Evolutionary conservation across 2,329 filamentous ascomycete species (phyloP).

Genomic region (Fusarium mexicanum): DNA sequence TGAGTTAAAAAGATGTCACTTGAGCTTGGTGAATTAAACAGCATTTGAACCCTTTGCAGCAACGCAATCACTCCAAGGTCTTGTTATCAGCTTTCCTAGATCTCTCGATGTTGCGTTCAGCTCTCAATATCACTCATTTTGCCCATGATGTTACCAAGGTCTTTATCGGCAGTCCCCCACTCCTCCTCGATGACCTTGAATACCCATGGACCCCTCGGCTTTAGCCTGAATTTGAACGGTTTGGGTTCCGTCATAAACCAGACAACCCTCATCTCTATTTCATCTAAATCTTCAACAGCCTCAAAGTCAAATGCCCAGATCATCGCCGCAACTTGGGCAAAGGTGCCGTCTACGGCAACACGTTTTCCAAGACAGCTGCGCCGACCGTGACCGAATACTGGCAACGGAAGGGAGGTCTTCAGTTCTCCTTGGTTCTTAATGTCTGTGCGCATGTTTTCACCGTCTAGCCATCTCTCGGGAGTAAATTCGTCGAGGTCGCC

Average conservation of each 20-base stretch:
- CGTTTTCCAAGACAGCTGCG: neutral
- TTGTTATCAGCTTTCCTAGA: fast-evolving
- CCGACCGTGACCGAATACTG: neutral
- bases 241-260: neutral
- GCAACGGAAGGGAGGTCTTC: neutral
- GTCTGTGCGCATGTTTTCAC: neutral
- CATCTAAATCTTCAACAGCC: neutral
- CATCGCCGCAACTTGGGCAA: neutral
- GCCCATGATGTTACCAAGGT: neutral
- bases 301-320: neutral
- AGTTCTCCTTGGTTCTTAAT: neutral
- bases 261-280: neutral
- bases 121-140: neutral
- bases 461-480: neutral
- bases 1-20: too few species aligned
- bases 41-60: neutral
- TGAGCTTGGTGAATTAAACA: neutral
- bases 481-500: neutral
- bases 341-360: neutral
- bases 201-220: neutral
- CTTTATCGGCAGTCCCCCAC: neutral
- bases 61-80: neutral
- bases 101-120: fast-evolving
- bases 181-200: neutral
- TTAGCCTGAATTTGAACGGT: neutral